These are phyloP conservation scores for Oryza australiensis DNA, from an alignment of 176 grass and related monocot species.

Conservation along the genomic window DNA sequence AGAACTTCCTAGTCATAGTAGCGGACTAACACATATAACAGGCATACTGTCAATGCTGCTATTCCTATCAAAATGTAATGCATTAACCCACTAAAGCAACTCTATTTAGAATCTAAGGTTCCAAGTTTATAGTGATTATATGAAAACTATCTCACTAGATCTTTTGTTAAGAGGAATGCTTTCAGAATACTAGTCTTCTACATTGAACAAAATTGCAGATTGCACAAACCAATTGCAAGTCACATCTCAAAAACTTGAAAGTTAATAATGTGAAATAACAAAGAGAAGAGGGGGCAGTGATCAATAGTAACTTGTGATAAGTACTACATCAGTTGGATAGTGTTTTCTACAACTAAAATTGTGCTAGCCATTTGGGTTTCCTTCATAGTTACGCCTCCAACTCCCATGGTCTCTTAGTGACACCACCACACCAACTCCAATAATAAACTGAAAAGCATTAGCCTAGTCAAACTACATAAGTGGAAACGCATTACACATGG, in stretches of 20 bases:
- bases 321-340: neutral
- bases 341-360: neutral
- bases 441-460: slow-evolving; percentile 29
- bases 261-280: neutral
- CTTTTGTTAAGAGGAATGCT: neutral
- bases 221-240: neutral
- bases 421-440: neutral
- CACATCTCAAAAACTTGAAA: neutral
- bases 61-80: neutral
- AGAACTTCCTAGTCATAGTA: neutral
- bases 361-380: neutral
- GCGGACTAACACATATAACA: neutral
- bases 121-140: neutral
- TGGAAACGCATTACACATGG: slow-evolving; percentile 31
- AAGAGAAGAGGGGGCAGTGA: neutral
- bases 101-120: neutral
- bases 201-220: neutral
- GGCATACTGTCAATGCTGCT: neutral
- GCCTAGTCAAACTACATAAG: slow-evolving; percentile 25
- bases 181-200: neutral
- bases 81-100: neutral
- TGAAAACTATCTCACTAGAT: neutral
- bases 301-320: neutral
- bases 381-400: slow-evolving; percentile 1
- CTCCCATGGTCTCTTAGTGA: neutral